Percentiles rank a stretch among this genome's conserved stretches.
Conservation (phyloP, 495 filamentous ascomycete species). For the Talaromyces adpressus region DNA sequence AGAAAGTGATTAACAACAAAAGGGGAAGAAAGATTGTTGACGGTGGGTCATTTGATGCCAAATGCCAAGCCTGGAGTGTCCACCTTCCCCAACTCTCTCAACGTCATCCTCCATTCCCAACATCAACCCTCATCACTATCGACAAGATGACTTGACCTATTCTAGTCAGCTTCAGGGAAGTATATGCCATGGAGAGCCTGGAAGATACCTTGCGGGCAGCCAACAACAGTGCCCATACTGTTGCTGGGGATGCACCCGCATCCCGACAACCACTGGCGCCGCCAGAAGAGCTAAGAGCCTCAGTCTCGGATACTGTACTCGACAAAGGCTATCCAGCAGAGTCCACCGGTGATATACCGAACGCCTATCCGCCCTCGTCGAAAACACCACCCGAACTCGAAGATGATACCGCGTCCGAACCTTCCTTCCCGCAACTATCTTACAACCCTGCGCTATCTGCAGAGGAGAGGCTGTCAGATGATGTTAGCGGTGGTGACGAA, state of each 20-base stretch:
- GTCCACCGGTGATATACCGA: background rate
- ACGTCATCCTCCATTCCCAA: background rate
- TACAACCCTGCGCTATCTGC: slow-evolving; percentile 19
- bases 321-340: background rate
- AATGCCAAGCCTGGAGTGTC: background rate
- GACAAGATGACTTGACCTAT: background rate
- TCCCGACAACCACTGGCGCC: background rate
- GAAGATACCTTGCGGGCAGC: background rate
- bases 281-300: slow-evolving; percentile 1
- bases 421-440: slow-evolving; percentile 10
- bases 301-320: slow-evolving; percentile 1
- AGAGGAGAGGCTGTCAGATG: slow-evolving; percentile 20
- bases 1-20: background rate
- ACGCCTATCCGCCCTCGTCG: background rate
- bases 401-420: background rate
- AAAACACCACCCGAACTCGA: background rate
- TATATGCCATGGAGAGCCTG: slow-evolving; percentile 3
- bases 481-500: slow-evolving; percentile 30
- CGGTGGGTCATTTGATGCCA: background rate
- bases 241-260: slow-evolving; percentile 4
- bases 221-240: slow-evolving; percentile 7
- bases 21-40: background rate
- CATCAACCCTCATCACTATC: background rate
- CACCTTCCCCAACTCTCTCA: background rate
- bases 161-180: background rate